These are phyloP conservation scores for Lasiodiplodia citricola DNA, from an alignment of 2,329 filamentous ascomycete genomes.

Conservation along the genomic window DNA sequence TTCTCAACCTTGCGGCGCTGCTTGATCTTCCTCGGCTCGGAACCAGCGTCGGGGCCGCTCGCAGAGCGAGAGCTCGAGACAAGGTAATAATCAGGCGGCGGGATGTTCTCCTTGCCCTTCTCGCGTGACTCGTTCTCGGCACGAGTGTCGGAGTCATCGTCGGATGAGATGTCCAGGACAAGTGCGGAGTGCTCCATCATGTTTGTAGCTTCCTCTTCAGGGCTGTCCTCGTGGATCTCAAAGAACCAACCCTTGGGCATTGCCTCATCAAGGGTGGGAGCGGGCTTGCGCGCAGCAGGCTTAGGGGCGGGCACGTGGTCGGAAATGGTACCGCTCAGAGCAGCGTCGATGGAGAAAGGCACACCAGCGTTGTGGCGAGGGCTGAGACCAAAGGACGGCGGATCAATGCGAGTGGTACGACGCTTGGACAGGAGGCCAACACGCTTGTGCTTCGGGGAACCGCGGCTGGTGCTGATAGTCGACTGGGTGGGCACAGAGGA, in stretches of 20 bases:
- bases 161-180: slow-evolving; percentile 85
- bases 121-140: slow-evolving; percentile 60
- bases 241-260: slow-evolving; percentile 77
- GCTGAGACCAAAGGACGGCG: slow-evolving; percentile 63
- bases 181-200: slow-evolving; percentile 89
- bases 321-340: slow-evolving; percentile 76
- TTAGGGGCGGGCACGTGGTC: slow-evolving; percentile 54
- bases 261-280: slow-evolving; percentile 61
- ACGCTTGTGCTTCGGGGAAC: slow-evolving; percentile 77
- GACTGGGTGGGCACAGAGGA: slow-evolving; percentile 49
- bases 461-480: slow-evolving; percentile 62
- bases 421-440: slow-evolving; percentile 71
- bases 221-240: slow-evolving; percentile 90
- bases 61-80: slow-evolving; percentile 2
- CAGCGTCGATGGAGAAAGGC: slow-evolving; percentile 85
- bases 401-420: slow-evolving; percentile 73
- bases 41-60: slow-evolving; percentile 31
- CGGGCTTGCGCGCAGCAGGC: slow-evolving; percentile 38
- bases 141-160: slow-evolving; percentile 73
- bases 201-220: slow-evolving; percentile 89
- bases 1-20: slow-evolving; percentile 36
- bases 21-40: slow-evolving; percentile 36
- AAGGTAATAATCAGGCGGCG: slow-evolving; percentile 60
- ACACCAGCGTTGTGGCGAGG: slow-evolving; percentile 50
- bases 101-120: slow-evolving; percentile 90